phyloP scores from a whole-genome alignment of 371 early-diverging fungal genomes.

The Dentiscutata heterogama region DNA sequence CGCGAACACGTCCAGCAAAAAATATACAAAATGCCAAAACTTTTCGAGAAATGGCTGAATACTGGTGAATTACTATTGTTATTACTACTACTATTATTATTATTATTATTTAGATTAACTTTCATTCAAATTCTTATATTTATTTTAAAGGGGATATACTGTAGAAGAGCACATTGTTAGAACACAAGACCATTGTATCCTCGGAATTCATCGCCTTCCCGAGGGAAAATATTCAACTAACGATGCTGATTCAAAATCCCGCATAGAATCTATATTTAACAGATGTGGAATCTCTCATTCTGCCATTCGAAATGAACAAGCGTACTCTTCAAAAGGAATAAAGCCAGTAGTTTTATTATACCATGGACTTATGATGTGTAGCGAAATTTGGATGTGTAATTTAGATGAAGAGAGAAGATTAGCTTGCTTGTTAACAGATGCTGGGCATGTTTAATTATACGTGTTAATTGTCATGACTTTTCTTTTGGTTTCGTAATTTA shows the following conservation, averaged over 20 bases:
- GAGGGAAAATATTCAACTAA: slow-evolving; percentile 42
- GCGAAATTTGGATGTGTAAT: slow-evolving; percentile 92
- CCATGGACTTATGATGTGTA: slow-evolving; percentile 96
- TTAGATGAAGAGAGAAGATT: slow-evolving; percentile 74
- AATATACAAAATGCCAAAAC: slow-evolving; percentile 13
- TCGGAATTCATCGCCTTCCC: slow-evolving; percentile 88
- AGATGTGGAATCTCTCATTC: slow-evolving; percentile 9
- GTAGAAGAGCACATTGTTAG: slow-evolving; percentile 87
- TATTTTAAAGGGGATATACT: slow-evolving; percentile 73
- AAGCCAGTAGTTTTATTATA: slow-evolving; percentile 91
- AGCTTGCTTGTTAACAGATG: slow-evolving; percentile 78
- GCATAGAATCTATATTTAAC: slow-evolving; percentile 27
- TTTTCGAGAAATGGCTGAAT: slow-evolving; percentile 34
- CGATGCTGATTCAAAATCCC: slow-evolving; percentile 26
- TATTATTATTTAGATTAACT: too few species aligned
- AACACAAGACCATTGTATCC: slow-evolving; percentile 89
- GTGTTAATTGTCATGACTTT: background rate
- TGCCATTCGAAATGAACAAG: background rate
- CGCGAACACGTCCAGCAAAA: slow-evolving; percentile 24
- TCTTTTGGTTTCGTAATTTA: background rate
- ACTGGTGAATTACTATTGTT: background rate
- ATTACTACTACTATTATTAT: background rate
- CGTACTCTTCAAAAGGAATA: slow-evolving; percentile 21
- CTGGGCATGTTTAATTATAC: slow-evolving; percentile 60
- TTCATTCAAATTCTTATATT: background rate